phyloP scores from a whole-genome alignment of 768 basidiomycete genomes.

The Scleroderma bovista region DNA sequence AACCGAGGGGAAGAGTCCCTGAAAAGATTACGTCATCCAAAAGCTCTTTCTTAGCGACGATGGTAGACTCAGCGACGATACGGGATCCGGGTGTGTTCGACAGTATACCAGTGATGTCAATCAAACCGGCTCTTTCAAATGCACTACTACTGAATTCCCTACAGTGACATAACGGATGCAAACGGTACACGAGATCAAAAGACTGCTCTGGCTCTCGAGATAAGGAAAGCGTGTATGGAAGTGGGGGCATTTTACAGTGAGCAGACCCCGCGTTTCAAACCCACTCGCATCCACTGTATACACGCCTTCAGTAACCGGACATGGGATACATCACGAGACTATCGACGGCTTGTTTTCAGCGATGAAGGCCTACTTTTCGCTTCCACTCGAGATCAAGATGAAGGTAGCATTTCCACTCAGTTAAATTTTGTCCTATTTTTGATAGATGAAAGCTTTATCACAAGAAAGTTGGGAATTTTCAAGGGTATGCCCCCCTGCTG shows the following conservation, averaged over 20 bases:
- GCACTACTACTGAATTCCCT: no score
- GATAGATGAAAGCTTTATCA: conserved; percentile 52
- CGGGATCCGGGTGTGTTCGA: no score
- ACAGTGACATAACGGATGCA: no score
- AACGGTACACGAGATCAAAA: no score
- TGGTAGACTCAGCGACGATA: no score
- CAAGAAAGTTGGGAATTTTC: conserved; percentile 63
- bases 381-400: conserved; percentile 59
- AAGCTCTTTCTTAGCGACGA: no score
- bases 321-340: conserved; percentile 55
- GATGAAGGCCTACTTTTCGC: conserved; percentile 61
- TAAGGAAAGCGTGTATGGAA: no score
- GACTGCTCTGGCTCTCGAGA: no score
- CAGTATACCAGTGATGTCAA: no score
- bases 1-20: no score
- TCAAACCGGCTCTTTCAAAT: no score
- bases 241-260: neutral
- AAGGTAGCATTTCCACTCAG: conserved; percentile 37
- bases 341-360: conserved; percentile 42
- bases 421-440: neutral
- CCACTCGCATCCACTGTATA: neutral
- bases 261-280: neutral
- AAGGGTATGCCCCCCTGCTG: conserved; percentile 65
- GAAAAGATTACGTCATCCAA: no score
- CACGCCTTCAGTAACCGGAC: conserved; percentile 57